Conservation (phyloP, 1,284 basidiomycete species). For the Cystobasidiaceae sp. region DNA sequence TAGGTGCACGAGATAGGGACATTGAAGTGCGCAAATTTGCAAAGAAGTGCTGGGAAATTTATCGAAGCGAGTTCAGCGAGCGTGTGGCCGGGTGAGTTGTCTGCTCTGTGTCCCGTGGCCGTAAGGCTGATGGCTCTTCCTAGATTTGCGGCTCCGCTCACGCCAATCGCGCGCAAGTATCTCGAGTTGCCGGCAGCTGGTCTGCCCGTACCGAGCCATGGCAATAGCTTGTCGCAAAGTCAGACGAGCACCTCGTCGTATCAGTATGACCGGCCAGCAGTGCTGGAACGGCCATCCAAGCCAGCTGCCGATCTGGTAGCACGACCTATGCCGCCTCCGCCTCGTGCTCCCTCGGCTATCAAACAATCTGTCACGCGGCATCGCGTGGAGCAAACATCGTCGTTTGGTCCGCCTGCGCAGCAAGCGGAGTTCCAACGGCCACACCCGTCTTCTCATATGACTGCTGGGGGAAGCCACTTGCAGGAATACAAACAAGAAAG, state of each 20-base stretch:
- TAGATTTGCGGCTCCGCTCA: slow-evolving; percentile 67
- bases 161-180: slow-evolving; percentile 70
- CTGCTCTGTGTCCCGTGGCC: not conserved
- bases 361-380: not conserved
- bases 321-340: not conserved
- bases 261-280: not conserved
- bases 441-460: not conserved
- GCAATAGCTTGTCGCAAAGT: not conserved
- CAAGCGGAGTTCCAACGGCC: no score
- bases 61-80: slow-evolving; percentile 61
- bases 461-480: no score
- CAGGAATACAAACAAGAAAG: no score
- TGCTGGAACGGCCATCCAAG: not conserved
- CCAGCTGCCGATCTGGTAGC: not conserved
- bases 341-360: not conserved
- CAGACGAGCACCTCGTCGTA: not conserved
- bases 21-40: slow-evolving; percentile 66
- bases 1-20: slow-evolving; percentile 66
- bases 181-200: slow-evolving; percentile 54
- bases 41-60: slow-evolving; percentile 67
- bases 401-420: no score
- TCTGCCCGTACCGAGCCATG: not conserved
- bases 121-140: slow-evolving; percentile 22
- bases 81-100: slow-evolving; percentile 60
- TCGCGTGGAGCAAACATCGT: not conserved